Evolutionary conservation across 164 flowering plant genomes (phyloP), one percentile per base, ranked within the genome.

Genomic region (Sextonia rubra): DNA sequence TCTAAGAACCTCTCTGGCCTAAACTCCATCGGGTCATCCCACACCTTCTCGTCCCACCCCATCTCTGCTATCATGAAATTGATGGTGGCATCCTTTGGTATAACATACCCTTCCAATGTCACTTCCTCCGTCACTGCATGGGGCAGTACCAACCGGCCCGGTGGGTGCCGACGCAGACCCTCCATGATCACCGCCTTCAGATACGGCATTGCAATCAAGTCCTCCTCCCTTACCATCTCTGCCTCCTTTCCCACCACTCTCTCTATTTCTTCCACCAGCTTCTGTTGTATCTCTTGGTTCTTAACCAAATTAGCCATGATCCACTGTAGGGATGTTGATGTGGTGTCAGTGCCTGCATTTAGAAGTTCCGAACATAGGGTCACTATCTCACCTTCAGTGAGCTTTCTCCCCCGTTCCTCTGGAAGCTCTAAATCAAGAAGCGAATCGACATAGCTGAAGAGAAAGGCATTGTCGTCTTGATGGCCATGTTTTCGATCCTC

Each of bases 361-460:
- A 84, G 55, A 62, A 84, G 74, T 74, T 84, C 85, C 5, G 77
- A 77, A 70, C 83, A 77, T 18, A 84, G 47, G 23, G 55, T 78
- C 25, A 77, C 77, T 20, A 84, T 73, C 68, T 83, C 85, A 3
- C 9, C 74, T 8, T 84, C 85, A 0, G 52, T 72, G 4, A 84
- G 75, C 49, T 72, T 77, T 26, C 82, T 71, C 18, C 77, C 78
- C 0, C 92, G 79, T 0, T 90, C 96, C 25, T 76, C 77, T 8
- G 80, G 82, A 17, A 85, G 56, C 66, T 71, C 52, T 0, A 83
- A 66, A 17, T 44, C 37, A 20, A 76, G 7, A 61, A 84, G 75
- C 0, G 81, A 70, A 26, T 84, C 85, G 0, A 77, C 81, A 27
- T 84, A 78, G 2, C 61, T 71, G 14, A 80, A 47, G 47, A 20